phyloP scores from a whole-genome alignment of 257 asterid species.

The Solanum chaucha region DNA sequence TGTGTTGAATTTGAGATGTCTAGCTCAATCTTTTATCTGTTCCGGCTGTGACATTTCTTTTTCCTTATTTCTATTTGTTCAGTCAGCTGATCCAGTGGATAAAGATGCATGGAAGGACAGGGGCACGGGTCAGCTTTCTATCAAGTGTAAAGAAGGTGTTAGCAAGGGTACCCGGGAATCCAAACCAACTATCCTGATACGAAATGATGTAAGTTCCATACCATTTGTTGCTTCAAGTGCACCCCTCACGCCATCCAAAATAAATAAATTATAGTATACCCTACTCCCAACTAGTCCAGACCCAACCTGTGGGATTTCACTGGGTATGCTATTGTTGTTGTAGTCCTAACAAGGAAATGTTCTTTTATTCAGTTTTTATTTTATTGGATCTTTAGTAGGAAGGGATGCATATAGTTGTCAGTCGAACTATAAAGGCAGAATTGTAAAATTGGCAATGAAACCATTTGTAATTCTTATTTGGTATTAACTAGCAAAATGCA shows the following conservation, averaged over 20 bases:
- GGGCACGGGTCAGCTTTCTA: constrained; percentile 79
- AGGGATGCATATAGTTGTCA: not conserved
- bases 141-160: constrained; percentile 84
- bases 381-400: not conserved
- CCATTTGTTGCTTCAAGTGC: not conserved
- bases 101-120: constrained; percentile 84
- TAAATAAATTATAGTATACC: not conserved
- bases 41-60: not conserved
- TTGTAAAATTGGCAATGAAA: not conserved
- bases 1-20: not conserved
- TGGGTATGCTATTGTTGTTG: not conserved
- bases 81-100: constrained; percentile 81
- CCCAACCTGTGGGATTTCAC: not conserved
- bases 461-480: not conserved
- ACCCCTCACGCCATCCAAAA: not conserved
- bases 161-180: constrained; percentile 84
- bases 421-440: not conserved
- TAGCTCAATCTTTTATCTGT: not conserved
- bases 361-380: not conserved
- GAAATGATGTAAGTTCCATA: constrained; percentile 69
- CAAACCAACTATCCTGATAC: constrained; percentile 75
- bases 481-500: constrained; percentile 2
- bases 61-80: constrained; percentile 10
- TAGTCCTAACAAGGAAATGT: not conserved
- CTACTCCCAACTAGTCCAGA: not conserved